Conservation (phyloP, 495 filamentous ascomycete species). For the Pseudoneurospora amorphoporcata region DNA sequence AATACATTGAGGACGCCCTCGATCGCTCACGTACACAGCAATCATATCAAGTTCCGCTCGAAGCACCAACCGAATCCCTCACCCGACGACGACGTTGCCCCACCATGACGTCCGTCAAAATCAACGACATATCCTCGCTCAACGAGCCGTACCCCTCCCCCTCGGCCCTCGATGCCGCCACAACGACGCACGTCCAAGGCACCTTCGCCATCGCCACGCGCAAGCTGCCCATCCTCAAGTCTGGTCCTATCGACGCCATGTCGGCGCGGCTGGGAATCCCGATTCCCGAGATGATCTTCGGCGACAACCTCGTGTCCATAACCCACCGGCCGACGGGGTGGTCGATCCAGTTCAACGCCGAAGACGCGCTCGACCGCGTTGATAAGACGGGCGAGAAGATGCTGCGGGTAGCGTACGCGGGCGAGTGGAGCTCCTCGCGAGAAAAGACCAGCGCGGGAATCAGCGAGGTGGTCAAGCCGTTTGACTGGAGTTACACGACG, state of each 20-base stretch:
- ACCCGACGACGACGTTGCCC: not conserved
- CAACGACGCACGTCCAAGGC: conserved; percentile 40
- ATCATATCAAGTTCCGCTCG: not conserved
- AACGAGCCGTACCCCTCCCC: conserved; percentile 17
- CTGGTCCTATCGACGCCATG: conserved; percentile 82
- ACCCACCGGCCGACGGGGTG: conserved; percentile 60
- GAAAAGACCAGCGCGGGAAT: conserved; percentile 82
- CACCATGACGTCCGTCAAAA: not conserved
- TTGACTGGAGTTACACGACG: conserved; percentile 95
- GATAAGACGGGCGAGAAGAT: conserved; percentile 85
- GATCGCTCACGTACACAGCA: not conserved
- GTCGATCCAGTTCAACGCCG: conserved; percentile 70
- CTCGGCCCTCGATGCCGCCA: conserved; percentile 25
- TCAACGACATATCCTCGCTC: conserved; percentile 25
- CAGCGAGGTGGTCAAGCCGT: conserved; percentile 86
- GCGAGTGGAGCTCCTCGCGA: conserved; percentile 77
- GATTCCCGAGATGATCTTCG: conserved; percentile 97
- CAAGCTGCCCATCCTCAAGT: conserved; percentile 87
- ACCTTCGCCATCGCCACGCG: conserved; percentile 64
- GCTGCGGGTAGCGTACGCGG: conserved; percentile 87
- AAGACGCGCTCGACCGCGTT: conserved; percentile 76
- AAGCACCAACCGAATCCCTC: not conserved
- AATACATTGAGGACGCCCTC: not conserved
- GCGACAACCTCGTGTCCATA: conserved; percentile 75
- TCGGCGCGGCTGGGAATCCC: conserved; percentile 66